Percentiles rank a stretch among this genome's conserved stretches.
These are phyloP conservation scores for Camellia granthamiana DNA, from an alignment of 148 eudicot genomes.

Conservation along the genomic window DNA sequence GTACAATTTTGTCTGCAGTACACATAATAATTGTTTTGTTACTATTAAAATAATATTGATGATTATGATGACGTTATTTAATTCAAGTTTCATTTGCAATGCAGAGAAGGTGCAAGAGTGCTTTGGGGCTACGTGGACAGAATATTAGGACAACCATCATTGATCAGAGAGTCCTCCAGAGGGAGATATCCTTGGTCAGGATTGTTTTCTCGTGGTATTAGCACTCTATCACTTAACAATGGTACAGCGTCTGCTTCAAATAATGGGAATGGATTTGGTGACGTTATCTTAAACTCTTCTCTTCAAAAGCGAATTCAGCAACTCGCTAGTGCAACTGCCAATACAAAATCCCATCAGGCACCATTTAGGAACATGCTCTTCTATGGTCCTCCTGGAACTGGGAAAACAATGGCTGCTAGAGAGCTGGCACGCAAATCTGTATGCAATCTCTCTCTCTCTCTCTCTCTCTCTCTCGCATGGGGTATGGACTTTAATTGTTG, in stretches of 20 bases:
- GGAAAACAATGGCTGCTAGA: constrained; percentile 99
- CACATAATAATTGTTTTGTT: neutral
- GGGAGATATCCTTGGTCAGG: constrained; percentile 99
- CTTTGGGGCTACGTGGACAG: constrained; percentile 95
- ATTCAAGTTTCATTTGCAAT: constrained; percentile 15
- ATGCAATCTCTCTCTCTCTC: constrained; percentile 28
- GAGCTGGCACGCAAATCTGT: constrained; percentile 96
- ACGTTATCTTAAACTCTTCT: constrained; percentile 80
- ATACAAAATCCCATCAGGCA: constrained; percentile 95
- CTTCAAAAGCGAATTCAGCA: constrained; percentile 86
- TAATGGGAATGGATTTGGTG: constrained; percentile 82
- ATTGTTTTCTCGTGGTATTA: constrained; percentile 52
- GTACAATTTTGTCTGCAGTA: neutral
- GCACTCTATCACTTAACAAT: constrained; percentile 43
- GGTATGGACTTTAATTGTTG: neutral
- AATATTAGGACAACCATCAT: constrained; percentile 94
- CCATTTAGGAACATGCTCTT: constrained; percentile 98
- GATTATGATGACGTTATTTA: neutral
- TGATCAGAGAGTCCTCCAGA: constrained; percentile 91
- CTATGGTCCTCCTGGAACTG: constrained; percentile 99
- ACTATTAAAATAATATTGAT: neutral
- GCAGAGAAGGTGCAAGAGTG: constrained; percentile 98
- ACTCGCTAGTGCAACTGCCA: constrained; percentile 88
- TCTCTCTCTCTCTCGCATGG: neutral
- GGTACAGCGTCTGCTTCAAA: constrained; percentile 33